A percentile compares a stretch with the other conserved stretches of the same genome.
Conservation (phyloP, 768 basidiomycete species). For the Hypsizygus marmoreus region DNA sequence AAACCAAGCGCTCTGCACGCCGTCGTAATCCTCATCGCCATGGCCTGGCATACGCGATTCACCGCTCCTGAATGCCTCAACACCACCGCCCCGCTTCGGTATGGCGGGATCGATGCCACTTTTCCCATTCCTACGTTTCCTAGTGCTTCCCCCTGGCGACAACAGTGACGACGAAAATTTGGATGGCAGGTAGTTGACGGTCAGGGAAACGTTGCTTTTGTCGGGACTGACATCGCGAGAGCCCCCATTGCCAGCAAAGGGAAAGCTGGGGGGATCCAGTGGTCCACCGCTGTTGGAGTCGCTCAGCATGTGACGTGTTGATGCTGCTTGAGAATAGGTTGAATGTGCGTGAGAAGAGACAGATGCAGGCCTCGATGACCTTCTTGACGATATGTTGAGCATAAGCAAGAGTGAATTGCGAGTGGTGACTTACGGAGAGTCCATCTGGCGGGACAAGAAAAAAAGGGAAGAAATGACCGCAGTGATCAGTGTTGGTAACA, state of each 20-base stretch:
- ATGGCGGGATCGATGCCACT: conserved; percentile 31
- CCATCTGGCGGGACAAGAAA: conserved; percentile 12
- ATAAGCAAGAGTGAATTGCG: conserved; percentile 19
- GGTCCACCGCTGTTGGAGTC: conserved; percentile 31
- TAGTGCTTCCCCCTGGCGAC: conserved; percentile 35
- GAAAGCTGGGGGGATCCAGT: conserved; percentile 42
- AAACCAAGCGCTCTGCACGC: conserved; percentile 26
- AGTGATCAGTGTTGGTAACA: conserved; percentile 14
- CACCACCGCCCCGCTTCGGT: conserved; percentile 63
- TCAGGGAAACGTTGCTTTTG: conserved; percentile 24
- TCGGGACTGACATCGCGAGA: conserved; percentile 11
- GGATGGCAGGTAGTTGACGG: conserved; percentile 63
- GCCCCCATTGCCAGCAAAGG: conserved; percentile 31
- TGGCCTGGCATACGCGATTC: conserved; percentile 43
- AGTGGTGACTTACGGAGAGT: conserved; percentile 18
- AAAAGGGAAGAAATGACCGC: neutral
- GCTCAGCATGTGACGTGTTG: conserved; percentile 50
- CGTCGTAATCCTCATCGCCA: conserved; percentile 47
- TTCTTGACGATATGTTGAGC: conserved; percentile 7
- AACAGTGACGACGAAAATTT: conserved; percentile 55
- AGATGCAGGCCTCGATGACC: conserved; percentile 38
- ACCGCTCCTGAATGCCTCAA: conserved; percentile 52
- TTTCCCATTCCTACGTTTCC: conserved; percentile 25
- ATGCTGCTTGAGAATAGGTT: conserved; percentile 45
- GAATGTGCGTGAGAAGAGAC: conserved; percentile 38